Percentiles rank a stretch among this genome's conserved stretches.
These are phyloP conservation scores for Akebia trifoliata DNA, from an alignment of 164 flowering plant genomes.

Conservation along the genomic window DNA sequence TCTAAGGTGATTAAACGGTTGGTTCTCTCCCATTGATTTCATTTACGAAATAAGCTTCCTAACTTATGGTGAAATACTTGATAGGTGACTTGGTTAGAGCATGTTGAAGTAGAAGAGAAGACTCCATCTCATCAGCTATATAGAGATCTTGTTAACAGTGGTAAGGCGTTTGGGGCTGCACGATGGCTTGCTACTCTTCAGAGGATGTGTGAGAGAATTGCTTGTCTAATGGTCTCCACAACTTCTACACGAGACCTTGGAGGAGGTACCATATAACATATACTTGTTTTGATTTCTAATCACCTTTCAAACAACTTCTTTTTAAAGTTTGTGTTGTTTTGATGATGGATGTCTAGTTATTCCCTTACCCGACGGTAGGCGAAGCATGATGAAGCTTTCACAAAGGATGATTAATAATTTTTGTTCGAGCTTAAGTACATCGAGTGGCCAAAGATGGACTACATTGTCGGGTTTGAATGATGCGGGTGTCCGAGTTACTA, in stretches of 20 bases:
- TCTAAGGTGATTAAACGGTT: conserved; percentile 65
- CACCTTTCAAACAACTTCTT: neutral
- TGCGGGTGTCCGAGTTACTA: conserved; percentile 47
- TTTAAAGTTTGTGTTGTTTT: neutral
- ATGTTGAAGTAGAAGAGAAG: conserved; percentile 45
- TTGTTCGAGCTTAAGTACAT: conserved; percentile 58
- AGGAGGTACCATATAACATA: conserved; percentile 23
- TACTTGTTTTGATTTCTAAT: neutral
- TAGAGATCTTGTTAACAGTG: conserved; percentile 36
- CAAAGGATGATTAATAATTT: conserved; percentile 66
- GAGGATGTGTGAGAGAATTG: conserved; percentile 42
- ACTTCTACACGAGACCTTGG: conserved; percentile 24
- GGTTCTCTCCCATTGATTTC: neutral
- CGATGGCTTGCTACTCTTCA: conserved; percentile 46
- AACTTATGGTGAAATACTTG: neutral
- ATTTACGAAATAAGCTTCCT: neutral
- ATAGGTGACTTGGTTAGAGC: conserved; percentile 55
- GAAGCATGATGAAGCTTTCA: conserved; percentile 63
- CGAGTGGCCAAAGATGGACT: conserved; percentile 53
- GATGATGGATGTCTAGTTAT: conserved; percentile 20
- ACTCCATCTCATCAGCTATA: conserved; percentile 29
- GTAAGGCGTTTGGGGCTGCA: conserved; percentile 55
- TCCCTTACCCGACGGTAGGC: conserved; percentile 40
- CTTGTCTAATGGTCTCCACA: conserved; percentile 24
- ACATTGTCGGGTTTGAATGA: conserved; percentile 35